Conservation (phyloP, 192 early-diverging fungal genomes). For the Coemansia erecta region DNA sequence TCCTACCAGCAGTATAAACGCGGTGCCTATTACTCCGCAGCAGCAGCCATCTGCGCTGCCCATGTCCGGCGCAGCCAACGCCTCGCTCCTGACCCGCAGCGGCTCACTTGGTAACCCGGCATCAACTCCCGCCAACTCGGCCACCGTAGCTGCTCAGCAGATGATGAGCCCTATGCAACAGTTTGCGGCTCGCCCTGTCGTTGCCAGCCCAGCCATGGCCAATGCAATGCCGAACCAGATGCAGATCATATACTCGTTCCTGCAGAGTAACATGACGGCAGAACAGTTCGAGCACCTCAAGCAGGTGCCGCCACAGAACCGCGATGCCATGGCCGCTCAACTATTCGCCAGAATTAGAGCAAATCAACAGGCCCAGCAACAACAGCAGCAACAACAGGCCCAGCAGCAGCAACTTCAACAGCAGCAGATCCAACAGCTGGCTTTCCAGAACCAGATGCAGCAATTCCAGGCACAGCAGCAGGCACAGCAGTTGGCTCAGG, state of each 20-base stretch:
- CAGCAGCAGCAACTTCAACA: conserved; percentile 15
- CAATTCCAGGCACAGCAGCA: conserved; percentile 9
- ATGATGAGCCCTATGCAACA: conserved; percentile 43
- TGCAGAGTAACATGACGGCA: conserved; percentile 12
- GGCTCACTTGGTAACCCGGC: neutral
- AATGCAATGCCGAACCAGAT: conserved; percentile 13
- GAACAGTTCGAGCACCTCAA: conserved; percentile 24
- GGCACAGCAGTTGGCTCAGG: conserved; percentile 11
- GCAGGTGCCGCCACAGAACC: conserved; percentile 18
- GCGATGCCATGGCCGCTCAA: conserved; percentile 10
- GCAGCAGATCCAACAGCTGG: conserved; percentile 2
- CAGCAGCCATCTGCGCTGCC: conserved; percentile 16
- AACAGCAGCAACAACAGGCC: conserved; percentile 9
- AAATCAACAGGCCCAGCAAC: conserved; percentile 9
- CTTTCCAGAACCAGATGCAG: neutral
- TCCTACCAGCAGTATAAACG: neutral
- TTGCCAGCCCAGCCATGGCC: conserved; percentile 23
- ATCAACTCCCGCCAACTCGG: neutral
- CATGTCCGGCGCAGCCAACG: conserved; percentile 9
- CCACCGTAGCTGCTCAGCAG: conserved; percentile 16
- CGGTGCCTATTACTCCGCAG: conserved; percentile 28
- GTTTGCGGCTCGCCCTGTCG: conserved; percentile 19
- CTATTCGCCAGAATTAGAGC: conserved; percentile 5
- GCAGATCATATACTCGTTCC: neutral
- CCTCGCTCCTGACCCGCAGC: conserved; percentile 4